Evolutionary conservation across 495 filamentous ascomycete genomes (phyloP), one percentile per base, ranked within the genome.

Genomic region (Staphylotrichum tortipilum): DNA sequence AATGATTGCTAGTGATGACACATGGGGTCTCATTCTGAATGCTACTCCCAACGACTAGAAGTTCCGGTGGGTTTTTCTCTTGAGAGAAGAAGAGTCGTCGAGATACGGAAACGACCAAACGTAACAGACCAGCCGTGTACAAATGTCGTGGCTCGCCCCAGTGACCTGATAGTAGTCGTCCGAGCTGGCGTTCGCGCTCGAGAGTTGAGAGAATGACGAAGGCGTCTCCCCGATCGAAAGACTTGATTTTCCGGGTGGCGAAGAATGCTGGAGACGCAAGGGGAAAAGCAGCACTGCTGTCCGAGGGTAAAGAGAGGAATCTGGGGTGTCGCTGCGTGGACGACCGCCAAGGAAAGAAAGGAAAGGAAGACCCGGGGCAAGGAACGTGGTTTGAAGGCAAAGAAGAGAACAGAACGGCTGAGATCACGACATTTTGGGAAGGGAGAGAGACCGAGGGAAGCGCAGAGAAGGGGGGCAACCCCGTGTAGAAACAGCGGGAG

Each of bases 21-120:
- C 52, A 53, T 66, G 54, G 23, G 47, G 52, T 56, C 62, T 69
- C 71, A 74, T 74, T 60, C 47, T 69, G 61, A 56, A 51, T 47
- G 17, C 37, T 18, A 18, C 33, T 29, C 21, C 26, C 24, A 47
- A 45, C 7, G 10, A 19, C 5, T n/a, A n/a, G n/a, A n/a, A 11
- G 3, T 39, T 21, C 17, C 12, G 4, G 15, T 7, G 24, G 5
- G 2, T 15, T 22, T 6, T 12, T 30, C 18, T 28, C 10, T 4
- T 17, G 10, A n/a, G 17, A 34, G n/a, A 26, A 35, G 26, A 24
- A 26, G 21, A 34, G 21, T 22, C 37, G 18, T 58, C 41, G 24
- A 39, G 9, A 30, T 21, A n/a, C 21, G 23, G 34, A 47, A 49
- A 50, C 44, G 34, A 55, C 38, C 28, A 50, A 40, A 50, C 28